Evolutionary conservation across 2,329 filamentous ascomycete species (phyloP), one percentile per base, ranked within the genome.

Genomic region (Pezicula carpinea): DNA sequence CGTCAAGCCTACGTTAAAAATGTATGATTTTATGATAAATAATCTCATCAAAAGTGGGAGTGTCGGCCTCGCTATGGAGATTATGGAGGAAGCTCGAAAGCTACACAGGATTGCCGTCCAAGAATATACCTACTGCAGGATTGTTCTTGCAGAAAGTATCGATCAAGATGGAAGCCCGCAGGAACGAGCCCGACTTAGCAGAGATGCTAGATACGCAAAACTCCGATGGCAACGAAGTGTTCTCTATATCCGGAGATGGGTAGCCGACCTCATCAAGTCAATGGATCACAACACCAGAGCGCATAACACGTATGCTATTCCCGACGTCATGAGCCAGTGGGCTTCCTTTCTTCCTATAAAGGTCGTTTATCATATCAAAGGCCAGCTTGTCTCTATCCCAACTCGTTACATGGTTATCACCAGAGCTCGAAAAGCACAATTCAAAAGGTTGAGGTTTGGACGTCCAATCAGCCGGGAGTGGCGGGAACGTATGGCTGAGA

Each of bases 11-110:
- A 57, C 50, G 2, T 44, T 62, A 11, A 39, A 52, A 26, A 59
- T 63, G 57, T 62, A 59, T 39, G 42, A 61, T 22, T 14, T 19
- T 6, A 39, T 53, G n/a, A 58, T 63, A n/a, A 36, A 19, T 7
- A 55, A 51, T 26, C 45, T 61, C 7, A 15, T 54, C 2, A 14
- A 17, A 4, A 47, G 47, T 2, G 34, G 51, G 29, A 33, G 48
- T 19, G 57, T 50, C 26, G 49, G 52, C 6, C 43, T 56, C 23
- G 54, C 38, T 21, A 23, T n/a, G 31, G 19, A 14, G 39, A 22
- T 39, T 31, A 60, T 60, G 49, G 38, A 53, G 19, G 47, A 53
- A 41, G 55, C 53, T 19, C 43, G 40, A 5, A 19, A 23, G 21
- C 15, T 52, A 3, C 41, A 53, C 29, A 48, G 51, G 26, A 7